phyloP scores from a whole-genome alignment of 441 rosid genomes.

The Eruca vesicaria region DNA sequence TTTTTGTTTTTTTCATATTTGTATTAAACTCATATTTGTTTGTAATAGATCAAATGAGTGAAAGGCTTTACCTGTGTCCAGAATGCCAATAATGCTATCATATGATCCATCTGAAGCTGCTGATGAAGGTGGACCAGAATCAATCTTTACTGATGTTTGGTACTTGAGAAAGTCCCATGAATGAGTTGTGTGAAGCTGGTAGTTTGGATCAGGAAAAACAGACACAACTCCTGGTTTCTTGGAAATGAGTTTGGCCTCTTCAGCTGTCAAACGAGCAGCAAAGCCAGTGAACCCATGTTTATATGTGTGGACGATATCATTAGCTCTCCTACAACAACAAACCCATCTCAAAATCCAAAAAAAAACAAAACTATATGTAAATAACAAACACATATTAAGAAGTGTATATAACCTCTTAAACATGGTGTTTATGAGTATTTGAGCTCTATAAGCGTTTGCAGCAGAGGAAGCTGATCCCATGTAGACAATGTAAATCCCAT shows the following conservation, averaged over 20 bases:
- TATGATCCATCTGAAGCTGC: conserved; percentile 29
- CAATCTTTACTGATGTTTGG: conserved; percentile 49
- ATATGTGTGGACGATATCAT: conserved; percentile 50
- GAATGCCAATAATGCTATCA: conserved; percentile 53
- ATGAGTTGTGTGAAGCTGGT: conserved; percentile 82
- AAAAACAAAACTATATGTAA: not conserved
- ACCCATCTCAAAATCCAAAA: conserved; percentile 7
- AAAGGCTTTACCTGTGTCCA: conserved; percentile 46
- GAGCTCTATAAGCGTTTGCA: conserved; percentile 40
- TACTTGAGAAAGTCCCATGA: conserved; percentile 88
- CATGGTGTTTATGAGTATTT: conserved; percentile 50
- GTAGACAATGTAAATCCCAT: conserved; percentile 66
- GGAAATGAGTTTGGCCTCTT: conserved; percentile 57
- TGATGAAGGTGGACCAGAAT: conserved; percentile 35
- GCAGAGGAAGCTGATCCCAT: conserved; percentile 64
- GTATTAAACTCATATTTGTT: not conserved
- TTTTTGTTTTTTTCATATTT: not conserved
- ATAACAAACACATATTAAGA: not conserved
- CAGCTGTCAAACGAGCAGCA: conserved; percentile 68
- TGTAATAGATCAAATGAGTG: not conserved
- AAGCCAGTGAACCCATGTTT: conserved; percentile 77
- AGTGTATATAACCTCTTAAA: conserved; percentile 40
- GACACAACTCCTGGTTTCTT: conserved; percentile 70
- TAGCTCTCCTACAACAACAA: conserved; percentile 45
- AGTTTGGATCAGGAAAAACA: conserved; percentile 63